Evolutionary conservation across 2,329 filamentous ascomycete genomes (phyloP).

Genomic region (Colletotrichum sublineola): DNA sequence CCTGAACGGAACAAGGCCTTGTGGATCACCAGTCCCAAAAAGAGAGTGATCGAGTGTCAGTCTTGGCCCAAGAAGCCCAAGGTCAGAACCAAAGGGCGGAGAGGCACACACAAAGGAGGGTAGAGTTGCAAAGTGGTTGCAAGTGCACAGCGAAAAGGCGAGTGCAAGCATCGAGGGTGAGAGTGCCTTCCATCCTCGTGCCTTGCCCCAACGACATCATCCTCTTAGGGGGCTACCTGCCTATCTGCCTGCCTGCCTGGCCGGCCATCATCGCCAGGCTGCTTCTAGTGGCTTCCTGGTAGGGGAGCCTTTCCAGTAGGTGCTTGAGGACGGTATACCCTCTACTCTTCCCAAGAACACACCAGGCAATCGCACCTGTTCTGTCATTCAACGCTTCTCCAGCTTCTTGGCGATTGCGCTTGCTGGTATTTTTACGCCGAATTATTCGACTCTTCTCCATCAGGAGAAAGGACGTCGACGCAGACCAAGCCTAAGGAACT

Average conservation of each 20-base stretch:
- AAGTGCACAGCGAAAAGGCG: constrained; percentile 15
- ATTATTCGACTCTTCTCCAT: constrained; percentile 1
- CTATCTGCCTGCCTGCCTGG: constrained; percentile 9
- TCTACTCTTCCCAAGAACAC: constrained; percentile 1
- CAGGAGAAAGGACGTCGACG: background rate
- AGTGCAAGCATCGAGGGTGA: constrained; percentile 15
- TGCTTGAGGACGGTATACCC: background rate
- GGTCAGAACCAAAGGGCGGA: background rate
- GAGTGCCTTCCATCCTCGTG: constrained; percentile 23
- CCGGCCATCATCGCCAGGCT: background rate
- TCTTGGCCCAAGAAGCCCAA: background rate
- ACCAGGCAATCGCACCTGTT: constrained; percentile 5
- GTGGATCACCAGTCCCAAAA: background rate
- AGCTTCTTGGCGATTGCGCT: constrained; percentile 2
- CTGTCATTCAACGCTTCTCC: background rate
- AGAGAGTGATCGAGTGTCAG: constrained; percentile 3
- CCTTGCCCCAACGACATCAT: background rate
- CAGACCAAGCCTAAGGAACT: background rate
- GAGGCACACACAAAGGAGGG: constrained; percentile 16
- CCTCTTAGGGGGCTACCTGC: background rate
- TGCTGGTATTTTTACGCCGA: constrained; percentile 3
- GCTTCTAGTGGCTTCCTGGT: constrained; percentile 26
- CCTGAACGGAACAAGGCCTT: constrained; percentile 3
- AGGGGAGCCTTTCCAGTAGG: constrained; percentile 10
- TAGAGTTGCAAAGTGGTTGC: constrained; percentile 3